Percentiles rank a stretch among this genome's conserved stretches.
phyloP scores from a whole-genome alignment of 1,139 yeast genomes.

The Debaryomyces fabryi region DNA sequence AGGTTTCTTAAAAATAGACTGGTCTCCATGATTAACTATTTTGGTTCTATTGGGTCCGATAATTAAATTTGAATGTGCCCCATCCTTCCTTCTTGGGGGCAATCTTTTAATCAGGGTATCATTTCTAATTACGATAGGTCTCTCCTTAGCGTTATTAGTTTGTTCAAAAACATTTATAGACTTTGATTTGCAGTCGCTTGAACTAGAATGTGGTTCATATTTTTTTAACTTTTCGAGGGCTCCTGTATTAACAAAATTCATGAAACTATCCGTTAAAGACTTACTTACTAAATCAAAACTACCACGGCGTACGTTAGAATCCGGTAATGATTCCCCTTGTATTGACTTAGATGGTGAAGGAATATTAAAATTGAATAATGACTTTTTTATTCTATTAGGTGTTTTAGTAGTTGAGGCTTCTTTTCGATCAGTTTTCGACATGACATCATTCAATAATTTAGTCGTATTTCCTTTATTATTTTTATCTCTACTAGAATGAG shows the following conservation, averaged over 20 bases:
- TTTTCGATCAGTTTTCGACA: conserved; percentile 9
- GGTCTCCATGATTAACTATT: conserved; percentile 45
- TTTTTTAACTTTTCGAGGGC: conserved; percentile 12
- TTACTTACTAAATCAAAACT: conserved; percentile 11
- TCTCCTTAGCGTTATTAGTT: conserved; percentile 2
- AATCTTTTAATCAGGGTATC: conserved; percentile 11
- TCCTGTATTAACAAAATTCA: conserved; percentile 17
- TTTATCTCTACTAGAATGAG: not conserved
- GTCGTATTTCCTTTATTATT: conserved; percentile 9
- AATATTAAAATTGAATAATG: conserved; percentile 3
- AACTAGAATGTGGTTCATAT: conserved; percentile 22
- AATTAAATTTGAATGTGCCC: conserved; percentile 47
- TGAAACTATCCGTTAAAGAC: conserved; percentile 22
- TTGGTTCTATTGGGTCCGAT: conserved; percentile 53
- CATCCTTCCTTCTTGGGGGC: conserved; percentile 23
- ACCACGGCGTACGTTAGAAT: conserved; percentile 6
- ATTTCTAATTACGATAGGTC: conserved; percentile 17
- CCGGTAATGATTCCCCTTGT: conserved; percentile 12
- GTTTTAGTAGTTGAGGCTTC: conserved; percentile 6
- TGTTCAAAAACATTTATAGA: not conserved
- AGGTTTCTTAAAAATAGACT: conserved; percentile 42
- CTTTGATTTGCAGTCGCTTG: conserved; percentile 8
- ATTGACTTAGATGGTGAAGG: conserved; percentile 10
- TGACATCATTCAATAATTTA: conserved; percentile 13
- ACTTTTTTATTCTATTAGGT: not conserved